These are phyloP conservation scores for Aspergillus ellipticus DNA, from an alignment of 495 filamentous ascomycete species.

Conservation along the genomic window DNA sequence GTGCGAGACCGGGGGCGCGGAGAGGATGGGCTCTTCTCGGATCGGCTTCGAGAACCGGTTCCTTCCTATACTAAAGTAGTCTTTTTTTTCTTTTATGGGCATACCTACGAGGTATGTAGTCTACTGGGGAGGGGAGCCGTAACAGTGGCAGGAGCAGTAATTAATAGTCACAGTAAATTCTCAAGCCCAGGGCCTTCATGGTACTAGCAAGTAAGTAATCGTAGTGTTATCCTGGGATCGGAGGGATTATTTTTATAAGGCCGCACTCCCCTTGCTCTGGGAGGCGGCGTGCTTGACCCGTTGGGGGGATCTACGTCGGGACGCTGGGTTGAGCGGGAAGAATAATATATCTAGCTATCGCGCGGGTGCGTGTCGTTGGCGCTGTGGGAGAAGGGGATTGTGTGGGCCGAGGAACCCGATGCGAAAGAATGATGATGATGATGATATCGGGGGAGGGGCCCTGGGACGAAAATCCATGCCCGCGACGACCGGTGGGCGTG, in stretches of 20 bases:
- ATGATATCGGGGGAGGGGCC: constrained; percentile 14
- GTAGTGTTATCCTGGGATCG: neutral
- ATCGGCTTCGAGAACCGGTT: too few species aligned
- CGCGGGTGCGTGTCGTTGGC: constrained; percentile 9
- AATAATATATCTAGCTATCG: neutral
- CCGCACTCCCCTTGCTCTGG: constrained; percentile 15
- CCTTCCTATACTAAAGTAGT: too few species aligned
- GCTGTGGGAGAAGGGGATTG: constrained; percentile 16
- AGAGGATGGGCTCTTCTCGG: too few species aligned
- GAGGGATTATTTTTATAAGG: neutral
- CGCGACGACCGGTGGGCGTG: neutral
- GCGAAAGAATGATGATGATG: constrained; percentile 20
- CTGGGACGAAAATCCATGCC: constrained; percentile 11
- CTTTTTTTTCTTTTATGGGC: too few species aligned
- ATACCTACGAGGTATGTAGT: too few species aligned
- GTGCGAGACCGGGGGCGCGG: too few species aligned
- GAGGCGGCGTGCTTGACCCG: constrained; percentile 11
- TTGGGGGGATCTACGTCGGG: constrained; percentile 20
- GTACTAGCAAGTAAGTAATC: too few species aligned
- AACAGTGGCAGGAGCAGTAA: too few species aligned
- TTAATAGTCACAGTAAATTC: too few species aligned
- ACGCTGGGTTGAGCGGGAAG: constrained; percentile 16
- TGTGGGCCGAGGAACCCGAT: constrained; percentile 24
- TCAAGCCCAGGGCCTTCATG: too few species aligned
- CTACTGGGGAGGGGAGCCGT: too few species aligned